Conservation (phyloP, 2,329 filamentous ascomycete species). For the Aureobasidium sp. region DNA sequence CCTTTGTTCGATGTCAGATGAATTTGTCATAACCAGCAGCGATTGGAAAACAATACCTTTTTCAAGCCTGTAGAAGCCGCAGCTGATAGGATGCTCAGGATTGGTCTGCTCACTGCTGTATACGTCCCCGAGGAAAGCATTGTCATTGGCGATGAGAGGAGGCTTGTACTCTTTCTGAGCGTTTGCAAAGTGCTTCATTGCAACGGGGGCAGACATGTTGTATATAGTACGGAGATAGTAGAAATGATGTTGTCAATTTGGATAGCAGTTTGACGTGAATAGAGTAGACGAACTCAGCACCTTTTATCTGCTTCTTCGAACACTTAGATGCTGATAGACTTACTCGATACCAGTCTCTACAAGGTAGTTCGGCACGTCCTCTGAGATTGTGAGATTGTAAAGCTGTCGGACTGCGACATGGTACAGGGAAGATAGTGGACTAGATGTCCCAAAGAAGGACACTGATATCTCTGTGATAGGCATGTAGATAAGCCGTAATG, state of each 20-base stretch:
- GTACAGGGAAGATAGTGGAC: not conserved
- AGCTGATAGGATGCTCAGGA: conserved; percentile 51
- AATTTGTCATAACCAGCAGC: not conserved
- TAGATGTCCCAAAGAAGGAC: not conserved
- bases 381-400: not conserved
- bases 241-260: not conserved
- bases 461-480: not conserved
- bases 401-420: not conserved
- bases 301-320: not conserved
- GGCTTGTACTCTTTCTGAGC: conserved; percentile 54
- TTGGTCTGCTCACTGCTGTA: conserved; percentile 44
- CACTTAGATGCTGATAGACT: not conserved
- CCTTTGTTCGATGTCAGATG: conserved; percentile 22
- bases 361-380: not conserved
- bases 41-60: conserved; percentile 34
- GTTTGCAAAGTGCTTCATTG: conserved; percentile 47
- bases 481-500: not conserved
- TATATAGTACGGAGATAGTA: not conserved
- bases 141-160: conserved; percentile 58
- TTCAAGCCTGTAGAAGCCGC: conserved; percentile 59
- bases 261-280: not conserved
- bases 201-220: conserved; percentile 22
- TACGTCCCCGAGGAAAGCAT: conserved; percentile 59
- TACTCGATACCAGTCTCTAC: not conserved
- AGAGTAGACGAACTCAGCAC: not conserved